phyloP scores from a whole-genome alignment of 2,329 filamentous ascomycete species.

The Endothia cerciana region DNA sequence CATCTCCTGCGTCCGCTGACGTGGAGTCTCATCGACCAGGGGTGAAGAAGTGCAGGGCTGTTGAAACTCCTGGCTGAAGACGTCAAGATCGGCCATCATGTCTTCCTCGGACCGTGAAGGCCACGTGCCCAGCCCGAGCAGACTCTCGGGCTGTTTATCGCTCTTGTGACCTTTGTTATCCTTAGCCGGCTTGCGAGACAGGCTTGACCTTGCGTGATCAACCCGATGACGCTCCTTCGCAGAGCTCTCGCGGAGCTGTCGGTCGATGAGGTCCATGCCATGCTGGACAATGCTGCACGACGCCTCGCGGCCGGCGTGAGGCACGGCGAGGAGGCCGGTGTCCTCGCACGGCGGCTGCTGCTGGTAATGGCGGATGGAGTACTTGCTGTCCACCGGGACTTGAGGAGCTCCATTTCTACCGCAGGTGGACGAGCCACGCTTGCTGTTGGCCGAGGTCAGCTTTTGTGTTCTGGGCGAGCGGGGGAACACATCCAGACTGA shows the following conservation, averaged over 20 bases:
- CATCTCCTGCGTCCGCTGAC: background rate
- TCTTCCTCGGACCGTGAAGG: background rate
- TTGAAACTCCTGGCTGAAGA: background rate
- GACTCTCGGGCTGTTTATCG: background rate
- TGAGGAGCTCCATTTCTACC: background rate
- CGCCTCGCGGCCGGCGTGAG: background rate
- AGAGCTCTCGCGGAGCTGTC: background rate
- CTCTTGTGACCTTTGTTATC: no score
- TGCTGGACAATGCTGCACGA: background rate
- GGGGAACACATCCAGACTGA: no score
- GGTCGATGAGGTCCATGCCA: background rate
- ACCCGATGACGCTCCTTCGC: background rate
- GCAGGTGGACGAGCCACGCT: background rate
- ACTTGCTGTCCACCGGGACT: no score
- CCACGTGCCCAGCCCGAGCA: conserved; percentile 1
- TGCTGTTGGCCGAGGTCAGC: background rate
- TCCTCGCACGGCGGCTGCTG: background rate
- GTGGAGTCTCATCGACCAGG: background rate
- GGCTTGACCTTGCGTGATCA: background rate
- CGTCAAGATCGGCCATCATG: background rate
- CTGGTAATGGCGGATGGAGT: background rate
- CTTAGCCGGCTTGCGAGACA: background rate
- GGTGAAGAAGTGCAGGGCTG: background rate
- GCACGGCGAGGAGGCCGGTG: background rate
- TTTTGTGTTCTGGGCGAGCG: accelerated